Evolutionary conservation across 1,139 yeast genomes (phyloP).

Genomic region (Candida mesenterica): DNA sequence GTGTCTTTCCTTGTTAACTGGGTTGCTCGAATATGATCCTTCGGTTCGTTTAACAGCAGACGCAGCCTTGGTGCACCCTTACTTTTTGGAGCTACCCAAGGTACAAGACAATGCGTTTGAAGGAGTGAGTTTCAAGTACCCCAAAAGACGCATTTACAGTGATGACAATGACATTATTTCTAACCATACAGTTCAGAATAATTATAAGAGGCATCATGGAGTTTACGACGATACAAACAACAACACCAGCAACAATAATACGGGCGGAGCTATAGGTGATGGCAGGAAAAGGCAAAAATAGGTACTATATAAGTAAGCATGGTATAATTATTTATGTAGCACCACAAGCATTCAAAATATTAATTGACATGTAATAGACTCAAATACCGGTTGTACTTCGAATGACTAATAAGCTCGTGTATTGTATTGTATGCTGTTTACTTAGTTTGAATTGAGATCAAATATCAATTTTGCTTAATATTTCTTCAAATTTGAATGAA

Average conservation of each 20-base stretch:
- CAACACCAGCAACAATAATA: conserved; percentile 6
- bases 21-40: conserved; percentile 81
- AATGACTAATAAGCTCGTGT: no score
- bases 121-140: conserved; percentile 61
- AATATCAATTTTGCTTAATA: no score
- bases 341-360: no score
- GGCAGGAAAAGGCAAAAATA: conserved; percentile 30
- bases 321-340: neutral
- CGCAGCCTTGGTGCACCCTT: conserved; percentile 71
- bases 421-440: no score
- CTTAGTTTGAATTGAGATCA: no score
- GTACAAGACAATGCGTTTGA: conserved; percentile 72
- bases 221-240: conserved; percentile 11
- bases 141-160: conserved; percentile 71
- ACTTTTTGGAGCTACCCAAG: conserved; percentile 66
- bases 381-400: no score
- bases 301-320: neutral
- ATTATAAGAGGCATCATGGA: conserved; percentile 25
- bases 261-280: neutral
- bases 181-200: conserved; percentile 16
- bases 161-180: conserved; percentile 67
- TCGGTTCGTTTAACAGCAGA: conserved; percentile 66
- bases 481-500: no score
- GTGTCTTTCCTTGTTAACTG: conserved; percentile 64
- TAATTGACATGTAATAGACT: no score